Conservation (phyloP, 352 stramenopile genomes). For the Phytophthora fragariae region DNA sequence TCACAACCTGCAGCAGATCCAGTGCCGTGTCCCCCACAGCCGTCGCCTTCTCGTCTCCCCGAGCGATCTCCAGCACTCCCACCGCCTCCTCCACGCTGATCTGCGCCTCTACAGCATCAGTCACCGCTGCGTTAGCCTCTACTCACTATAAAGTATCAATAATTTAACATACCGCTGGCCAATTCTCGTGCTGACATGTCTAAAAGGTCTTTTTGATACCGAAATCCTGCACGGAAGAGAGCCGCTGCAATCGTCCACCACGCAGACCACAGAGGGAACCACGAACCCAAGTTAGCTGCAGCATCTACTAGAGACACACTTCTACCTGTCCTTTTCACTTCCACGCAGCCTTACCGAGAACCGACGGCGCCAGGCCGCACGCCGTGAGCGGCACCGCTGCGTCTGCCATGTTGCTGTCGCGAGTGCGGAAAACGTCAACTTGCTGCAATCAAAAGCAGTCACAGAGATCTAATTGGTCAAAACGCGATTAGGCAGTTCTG, state of each 20-base stretch:
- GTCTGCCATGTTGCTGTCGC: slow-evolving; percentile 18
- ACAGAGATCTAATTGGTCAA: not conserved
- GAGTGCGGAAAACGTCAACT: slow-evolving; percentile 11
- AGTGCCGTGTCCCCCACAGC: slow-evolving; percentile 51
- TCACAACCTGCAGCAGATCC: slow-evolving; percentile 56
- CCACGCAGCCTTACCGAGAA: slow-evolving; percentile 46
- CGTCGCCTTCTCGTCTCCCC: not conserved
- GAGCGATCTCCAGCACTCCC: slow-evolving; percentile 36
- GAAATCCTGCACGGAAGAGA: slow-evolving; percentile 70
- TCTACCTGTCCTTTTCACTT: not conserved
- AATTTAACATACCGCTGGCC: slow-evolving; percentile 46
- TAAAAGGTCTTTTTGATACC: slow-evolving; percentile 60
- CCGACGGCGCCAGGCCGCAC: slow-evolving; percentile 65
- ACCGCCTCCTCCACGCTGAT: slow-evolving; percentile 52
- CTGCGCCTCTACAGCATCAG: slow-evolving; percentile 43
- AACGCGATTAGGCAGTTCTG: not conserved
- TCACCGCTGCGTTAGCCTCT: not conserved
- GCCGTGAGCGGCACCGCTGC: slow-evolving; percentile 51
- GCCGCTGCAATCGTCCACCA: slow-evolving; percentile 38
- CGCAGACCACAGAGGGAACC: not conserved
- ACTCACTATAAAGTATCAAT: not conserved
- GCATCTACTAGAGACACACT: not conserved
- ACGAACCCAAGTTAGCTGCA: slow-evolving; percentile 3
- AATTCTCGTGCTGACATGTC: slow-evolving; percentile 65
- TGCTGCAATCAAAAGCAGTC: slow-evolving; percentile 11